These are phyloP conservation scores for Magnaporthiopsis poae DNA, from an alignment of 2,329 filamentous ascomycete genomes.

Conservation along the genomic window DNA sequence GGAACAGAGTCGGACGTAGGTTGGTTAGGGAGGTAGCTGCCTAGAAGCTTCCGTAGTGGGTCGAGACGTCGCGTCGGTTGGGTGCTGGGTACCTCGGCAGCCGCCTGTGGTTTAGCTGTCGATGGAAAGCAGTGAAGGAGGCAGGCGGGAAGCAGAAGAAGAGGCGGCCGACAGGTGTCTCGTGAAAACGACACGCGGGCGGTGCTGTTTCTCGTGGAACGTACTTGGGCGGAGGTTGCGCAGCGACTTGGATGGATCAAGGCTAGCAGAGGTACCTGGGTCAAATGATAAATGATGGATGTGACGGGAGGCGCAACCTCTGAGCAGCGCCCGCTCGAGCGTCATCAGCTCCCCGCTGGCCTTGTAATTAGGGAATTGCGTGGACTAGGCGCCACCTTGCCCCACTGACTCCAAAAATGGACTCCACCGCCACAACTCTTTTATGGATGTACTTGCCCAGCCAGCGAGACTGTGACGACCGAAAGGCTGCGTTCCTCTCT, in stretches of 20 bases:
- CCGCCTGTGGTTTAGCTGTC: background rate
- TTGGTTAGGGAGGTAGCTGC: background rate
- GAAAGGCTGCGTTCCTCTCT: background rate
- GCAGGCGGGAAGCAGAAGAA: background rate
- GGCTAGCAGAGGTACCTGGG: background rate
- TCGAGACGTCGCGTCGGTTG: no score
- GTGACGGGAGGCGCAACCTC: background rate
- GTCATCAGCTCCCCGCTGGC: background rate
- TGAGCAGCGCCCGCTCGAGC: background rate
- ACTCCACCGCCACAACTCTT: background rate
- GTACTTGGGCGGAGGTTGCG: background rate
- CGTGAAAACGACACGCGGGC: background rate
- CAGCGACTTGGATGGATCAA: background rate
- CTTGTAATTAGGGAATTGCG: background rate
- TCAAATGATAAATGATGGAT: background rate
- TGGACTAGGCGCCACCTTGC: constrained; percentile 1
- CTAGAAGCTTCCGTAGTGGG: background rate
- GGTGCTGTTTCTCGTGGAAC: background rate
- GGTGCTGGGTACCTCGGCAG: background rate
- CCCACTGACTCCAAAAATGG: background rate
- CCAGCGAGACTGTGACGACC: no score
- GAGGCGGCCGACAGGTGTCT: background rate
- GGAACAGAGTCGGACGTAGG: background rate
- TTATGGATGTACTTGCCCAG: background rate
- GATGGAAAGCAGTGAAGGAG: background rate